Evolutionary conservation across 768 basidiomycete species (phyloP), one percentile per base, ranked within the genome.

Genomic region (Leccinum fibrillosum): DNA sequence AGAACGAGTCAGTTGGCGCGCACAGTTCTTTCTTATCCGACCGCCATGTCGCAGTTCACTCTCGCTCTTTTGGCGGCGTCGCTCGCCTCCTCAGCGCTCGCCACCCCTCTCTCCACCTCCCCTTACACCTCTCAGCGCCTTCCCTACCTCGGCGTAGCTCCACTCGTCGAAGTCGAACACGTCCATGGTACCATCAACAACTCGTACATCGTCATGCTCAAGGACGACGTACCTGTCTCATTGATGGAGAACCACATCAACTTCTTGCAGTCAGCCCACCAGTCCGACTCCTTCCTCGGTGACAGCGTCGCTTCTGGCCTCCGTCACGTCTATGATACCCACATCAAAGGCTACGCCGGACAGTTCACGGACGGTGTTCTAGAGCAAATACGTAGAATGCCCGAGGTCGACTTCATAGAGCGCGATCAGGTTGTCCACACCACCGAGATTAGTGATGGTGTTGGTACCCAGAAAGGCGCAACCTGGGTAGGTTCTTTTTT

Each of bases 181-280:
- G 82, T 84, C 54, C 85, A 90, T 74, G 85, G 86, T 53, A 78
- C 83, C 56, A 76, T 95, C 71, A 86, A 89, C 77, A 89, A 95
- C 79, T 90, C 92, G n/a, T 98, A 98, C 77, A 93, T 98, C 62
- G 84, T 98, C 72, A 82, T 94, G 70, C 80, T 98, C 62, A 93
- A 92, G 81, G 80, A 86, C 58, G 86, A 83, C 56, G 62, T 88
- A 12, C 78, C 85, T 5, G 66, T 79, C 9, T 72, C 78, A 17
- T 75, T 86, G 42, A 78, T 88, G 71, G 75, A 83, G 66, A 89
- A 87, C 73, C 94, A 96, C 71, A 74, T 94, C 74, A 87, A 88
- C 72, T 86, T 90, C 74, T 75, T 97, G 53, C 77, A 88, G 69
- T 74, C 71, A n/a, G 76, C 75, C n/a, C 85, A 88, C 39, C 79